Percentiles rank a stretch among this genome's conserved stretches.
Evolutionary conservation across 768 basidiomycete genomes (phyloP).

Genomic region (Rhodosporidiobolus odoratus): DNA sequence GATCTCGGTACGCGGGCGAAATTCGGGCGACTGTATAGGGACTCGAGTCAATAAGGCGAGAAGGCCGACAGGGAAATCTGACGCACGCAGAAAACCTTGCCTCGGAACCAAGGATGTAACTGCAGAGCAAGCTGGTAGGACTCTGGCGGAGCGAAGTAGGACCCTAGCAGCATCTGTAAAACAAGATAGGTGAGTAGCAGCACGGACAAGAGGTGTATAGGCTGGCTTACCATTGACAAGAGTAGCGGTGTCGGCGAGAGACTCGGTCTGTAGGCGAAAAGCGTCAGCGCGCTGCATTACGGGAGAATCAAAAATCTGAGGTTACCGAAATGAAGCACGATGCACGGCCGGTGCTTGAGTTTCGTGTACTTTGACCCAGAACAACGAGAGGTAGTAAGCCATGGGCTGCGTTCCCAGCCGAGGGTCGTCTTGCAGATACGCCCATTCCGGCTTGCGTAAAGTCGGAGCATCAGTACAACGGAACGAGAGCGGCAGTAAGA

Average conservation of each 20-base stretch:
- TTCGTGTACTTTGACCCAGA: slow-evolving; percentile 38
- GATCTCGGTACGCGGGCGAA: slow-evolving; percentile 40
- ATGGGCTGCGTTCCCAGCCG: slow-evolving; percentile 19
- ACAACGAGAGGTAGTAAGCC: slow-evolving; percentile 24
- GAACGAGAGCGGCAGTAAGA: not conserved
- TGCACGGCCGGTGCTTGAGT: slow-evolving; percentile 34
- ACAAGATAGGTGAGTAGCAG: not conserved
- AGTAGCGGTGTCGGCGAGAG: slow-evolving; percentile 27
- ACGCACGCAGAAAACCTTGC: slow-evolving; percentile 37
- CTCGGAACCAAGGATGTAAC: slow-evolving; percentile 37
- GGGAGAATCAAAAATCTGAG: not conserved
- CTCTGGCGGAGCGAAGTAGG: slow-evolving; percentile 35
- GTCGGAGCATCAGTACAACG: not conserved
- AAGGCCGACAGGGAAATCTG: accelerated
- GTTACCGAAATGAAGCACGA: slow-evolving; percentile 27
- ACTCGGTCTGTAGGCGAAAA: not conserved
- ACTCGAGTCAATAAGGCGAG: not conserved
- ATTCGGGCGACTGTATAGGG: slow-evolving; percentile 31
- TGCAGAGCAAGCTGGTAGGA: slow-evolving; percentile 35
- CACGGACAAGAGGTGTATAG: not conserved
- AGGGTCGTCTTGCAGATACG: slow-evolving; percentile 19
- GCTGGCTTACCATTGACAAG: slow-evolving; percentile 23
- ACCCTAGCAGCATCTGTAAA: slow-evolving; percentile 35
- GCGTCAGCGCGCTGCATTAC: not conserved
- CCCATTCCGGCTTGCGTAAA: slow-evolving; percentile 24